phyloP scores from a whole-genome alignment of 768 basidiomycete genomes.

The Boletus subcaerulescens region DNA sequence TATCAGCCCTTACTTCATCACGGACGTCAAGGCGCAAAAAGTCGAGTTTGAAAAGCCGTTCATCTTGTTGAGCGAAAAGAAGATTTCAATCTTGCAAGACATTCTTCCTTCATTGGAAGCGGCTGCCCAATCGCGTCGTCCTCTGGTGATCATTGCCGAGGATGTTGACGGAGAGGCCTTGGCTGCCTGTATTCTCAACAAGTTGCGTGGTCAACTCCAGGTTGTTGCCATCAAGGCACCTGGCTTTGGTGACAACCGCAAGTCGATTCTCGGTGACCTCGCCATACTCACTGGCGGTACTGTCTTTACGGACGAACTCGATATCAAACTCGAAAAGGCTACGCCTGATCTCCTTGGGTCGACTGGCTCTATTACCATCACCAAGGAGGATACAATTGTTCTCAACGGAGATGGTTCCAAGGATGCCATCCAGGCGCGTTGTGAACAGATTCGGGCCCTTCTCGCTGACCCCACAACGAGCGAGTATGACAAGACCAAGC shows the following conservation, averaged over 20 bases:
- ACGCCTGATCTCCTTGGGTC: constrained; percentile 87
- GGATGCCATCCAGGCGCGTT: constrained; percentile 85
- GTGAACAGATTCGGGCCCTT: constrained; percentile 90
- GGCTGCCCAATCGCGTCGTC: constrained; percentile 79
- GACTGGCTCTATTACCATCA: constrained; percentile 88
- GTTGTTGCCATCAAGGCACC: constrained; percentile 96
- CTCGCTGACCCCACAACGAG: constrained; percentile 80
- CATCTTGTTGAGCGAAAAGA: constrained; percentile 95
- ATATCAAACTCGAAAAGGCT: constrained; percentile 60
- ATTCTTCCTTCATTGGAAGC: constrained; percentile 89
- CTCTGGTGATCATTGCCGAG: constrained; percentile 95
- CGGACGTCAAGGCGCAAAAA: constrained; percentile 94
- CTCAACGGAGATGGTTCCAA: constrained; percentile 90
- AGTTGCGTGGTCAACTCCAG: constrained; percentile 95
- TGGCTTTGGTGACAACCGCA: constrained; percentile 99
- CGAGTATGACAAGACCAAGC: constrained; percentile 92
- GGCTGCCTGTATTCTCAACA: constrained; percentile 98
- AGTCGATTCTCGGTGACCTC: constrained; percentile 94
- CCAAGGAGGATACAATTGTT: constrained; percentile 71
- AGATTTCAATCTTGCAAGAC: constrained; percentile 95
- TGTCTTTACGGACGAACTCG: constrained; percentile 95
- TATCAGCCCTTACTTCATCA: constrained; percentile 98
- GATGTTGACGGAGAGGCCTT: constrained; percentile 98
- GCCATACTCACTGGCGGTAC: constrained; percentile 97
- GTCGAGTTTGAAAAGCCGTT: constrained; percentile 97